phyloP scores from a whole-genome alignment of 148 eudicot species.

The Linanthus parryae region DNA sequence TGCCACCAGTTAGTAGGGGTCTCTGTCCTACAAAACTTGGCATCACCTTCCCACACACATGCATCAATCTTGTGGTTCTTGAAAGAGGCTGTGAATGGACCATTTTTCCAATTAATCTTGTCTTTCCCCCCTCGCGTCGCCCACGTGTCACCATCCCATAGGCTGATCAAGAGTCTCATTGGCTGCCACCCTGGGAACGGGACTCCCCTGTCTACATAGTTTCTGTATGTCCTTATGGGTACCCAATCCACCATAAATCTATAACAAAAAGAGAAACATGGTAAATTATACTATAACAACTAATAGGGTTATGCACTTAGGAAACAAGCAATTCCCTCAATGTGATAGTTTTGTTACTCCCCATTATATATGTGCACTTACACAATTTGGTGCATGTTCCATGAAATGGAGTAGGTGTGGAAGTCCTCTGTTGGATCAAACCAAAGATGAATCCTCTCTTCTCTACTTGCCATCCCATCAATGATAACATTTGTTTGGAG shows the following conservation, averaged over 20 bases:
- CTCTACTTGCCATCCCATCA: constrained; percentile 62
- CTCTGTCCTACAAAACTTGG: constrained; percentile 34
- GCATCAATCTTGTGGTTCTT: constrained; percentile 63
- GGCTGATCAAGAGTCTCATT: constrained; percentile 53
- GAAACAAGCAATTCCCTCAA: too few relatives aligned
- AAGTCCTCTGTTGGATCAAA: constrained; percentile 81
- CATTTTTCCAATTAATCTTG: constrained; percentile 68
- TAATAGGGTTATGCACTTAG: too few relatives aligned
- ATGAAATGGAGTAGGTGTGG: constrained; percentile 76
- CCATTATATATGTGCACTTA: too few relatives aligned
- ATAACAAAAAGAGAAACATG: background rate
- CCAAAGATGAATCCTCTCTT: constrained; percentile 70
- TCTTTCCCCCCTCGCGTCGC: constrained; percentile 80
- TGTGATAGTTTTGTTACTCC: too few relatives aligned
- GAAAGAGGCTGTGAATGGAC: constrained; percentile 59
- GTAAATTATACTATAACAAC: background rate
- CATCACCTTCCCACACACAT: constrained; percentile 63
- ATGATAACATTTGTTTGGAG: constrained; percentile 78
- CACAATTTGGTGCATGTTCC: constrained; percentile 85
- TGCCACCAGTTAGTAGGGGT: constrained; percentile 76
- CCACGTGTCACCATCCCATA: constrained; percentile 81
- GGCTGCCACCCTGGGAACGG: constrained; percentile 64
- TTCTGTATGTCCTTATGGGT: constrained; percentile 73
- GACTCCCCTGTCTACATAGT: constrained; percentile 74
- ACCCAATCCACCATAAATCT: constrained; percentile 93